These are phyloP conservation scores for Ophiostoma sp. DNA, from an alignment of 2,329 filamentous ascomycete genomes.

Conservation along the genomic window DNA sequence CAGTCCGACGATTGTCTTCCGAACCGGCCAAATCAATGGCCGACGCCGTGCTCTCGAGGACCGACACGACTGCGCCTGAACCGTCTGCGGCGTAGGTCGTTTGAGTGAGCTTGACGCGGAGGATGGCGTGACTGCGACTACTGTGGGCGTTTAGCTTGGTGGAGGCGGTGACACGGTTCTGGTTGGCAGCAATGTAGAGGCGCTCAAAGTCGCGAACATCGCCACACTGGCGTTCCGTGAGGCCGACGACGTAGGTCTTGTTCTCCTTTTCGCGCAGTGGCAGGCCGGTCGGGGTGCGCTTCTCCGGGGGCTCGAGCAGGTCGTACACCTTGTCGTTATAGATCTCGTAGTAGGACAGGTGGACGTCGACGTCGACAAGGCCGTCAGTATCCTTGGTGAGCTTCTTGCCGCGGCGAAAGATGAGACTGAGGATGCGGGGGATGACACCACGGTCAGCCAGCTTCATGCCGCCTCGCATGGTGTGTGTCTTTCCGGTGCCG, in stretches of 20 bases:
- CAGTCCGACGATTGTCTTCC: constrained; percentile 89
- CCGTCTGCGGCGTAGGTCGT: constrained; percentile 46
- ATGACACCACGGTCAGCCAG: constrained; percentile 84
- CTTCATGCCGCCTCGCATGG: constrained; percentile 86
- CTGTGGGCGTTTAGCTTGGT: constrained; percentile 93
- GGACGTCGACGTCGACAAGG: constrained; percentile 64
- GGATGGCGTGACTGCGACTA: constrained; percentile 81
- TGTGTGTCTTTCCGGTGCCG: constrained; percentile 91
- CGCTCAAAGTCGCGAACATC: constrained; percentile 86
- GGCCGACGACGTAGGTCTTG: constrained; percentile 78
- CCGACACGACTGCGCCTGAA: constrained; percentile 44
- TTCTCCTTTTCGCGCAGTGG: constrained; percentile 80
- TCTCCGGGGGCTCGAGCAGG: constrained; percentile 80
- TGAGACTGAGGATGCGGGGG: constrained; percentile 73
- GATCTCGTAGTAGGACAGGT: constrained; percentile 90
- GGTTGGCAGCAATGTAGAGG: constrained; percentile 86
- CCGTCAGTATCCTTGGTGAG: constrained; percentile 72
- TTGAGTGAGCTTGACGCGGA: constrained; percentile 83
- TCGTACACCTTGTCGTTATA: constrained; percentile 96
- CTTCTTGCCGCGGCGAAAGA: constrained; percentile 82
- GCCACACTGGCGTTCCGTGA: constrained; percentile 76
- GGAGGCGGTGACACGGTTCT: constrained; percentile 79
- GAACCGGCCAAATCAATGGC: constrained; percentile 94
- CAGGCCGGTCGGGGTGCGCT: constrained; percentile 73
- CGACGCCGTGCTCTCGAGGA: constrained; percentile 73